A percentile compares a stretch with the other conserved stretches of the same genome.
Conservation (phyloP, 805 yeast genomes). For the Saturnispora hagleri region DNA sequence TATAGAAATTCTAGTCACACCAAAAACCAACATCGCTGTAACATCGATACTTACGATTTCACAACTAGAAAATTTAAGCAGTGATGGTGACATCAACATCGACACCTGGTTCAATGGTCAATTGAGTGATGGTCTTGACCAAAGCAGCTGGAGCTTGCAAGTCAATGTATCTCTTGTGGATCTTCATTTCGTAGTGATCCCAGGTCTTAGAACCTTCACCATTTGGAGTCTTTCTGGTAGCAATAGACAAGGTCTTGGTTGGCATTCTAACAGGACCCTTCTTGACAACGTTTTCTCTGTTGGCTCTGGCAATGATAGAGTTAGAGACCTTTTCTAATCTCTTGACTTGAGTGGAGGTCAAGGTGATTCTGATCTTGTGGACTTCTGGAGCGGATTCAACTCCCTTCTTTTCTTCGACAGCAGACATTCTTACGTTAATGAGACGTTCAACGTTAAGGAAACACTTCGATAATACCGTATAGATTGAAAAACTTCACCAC, state of each 20-base stretch:
- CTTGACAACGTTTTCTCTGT: conserved; percentile 71
- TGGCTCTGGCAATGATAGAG: conserved; percentile 84
- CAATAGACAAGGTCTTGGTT: conserved; percentile 94
- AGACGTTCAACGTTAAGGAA: conserved; percentile 27
- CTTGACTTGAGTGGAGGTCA: conserved; percentile 98
- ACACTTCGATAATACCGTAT: not conserved
- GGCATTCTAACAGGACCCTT: conserved; percentile 99
- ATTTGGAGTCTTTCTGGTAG: conserved; percentile 99
- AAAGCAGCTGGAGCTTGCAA: conserved; percentile 91
- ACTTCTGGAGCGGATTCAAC: conserved; percentile 73
- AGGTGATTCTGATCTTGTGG: conserved; percentile 98
- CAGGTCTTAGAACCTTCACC: conserved; percentile 99
- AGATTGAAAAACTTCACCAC: not conserved
- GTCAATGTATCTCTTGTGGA: conserved; percentile 99
- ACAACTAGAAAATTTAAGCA: conserved; percentile 39
- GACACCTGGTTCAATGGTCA: conserved; percentile 99
- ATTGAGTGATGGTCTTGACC: conserved; percentile 93
- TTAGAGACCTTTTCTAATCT: conserved; percentile 94
- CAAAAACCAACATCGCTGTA: not conserved
- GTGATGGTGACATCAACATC: conserved; percentile 93
- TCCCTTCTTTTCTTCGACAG: conserved; percentile 59
- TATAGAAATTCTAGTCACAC: not conserved
- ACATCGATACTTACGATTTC: not conserved
- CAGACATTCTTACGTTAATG: conserved; percentile 49
- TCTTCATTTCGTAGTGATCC: conserved; percentile 99